A percentile compares a stretch with the other conserved stretches of the same genome.
Conservation (phyloP, 768 basidiomycete genomes). For the Floccularia luteovirens region DNA sequence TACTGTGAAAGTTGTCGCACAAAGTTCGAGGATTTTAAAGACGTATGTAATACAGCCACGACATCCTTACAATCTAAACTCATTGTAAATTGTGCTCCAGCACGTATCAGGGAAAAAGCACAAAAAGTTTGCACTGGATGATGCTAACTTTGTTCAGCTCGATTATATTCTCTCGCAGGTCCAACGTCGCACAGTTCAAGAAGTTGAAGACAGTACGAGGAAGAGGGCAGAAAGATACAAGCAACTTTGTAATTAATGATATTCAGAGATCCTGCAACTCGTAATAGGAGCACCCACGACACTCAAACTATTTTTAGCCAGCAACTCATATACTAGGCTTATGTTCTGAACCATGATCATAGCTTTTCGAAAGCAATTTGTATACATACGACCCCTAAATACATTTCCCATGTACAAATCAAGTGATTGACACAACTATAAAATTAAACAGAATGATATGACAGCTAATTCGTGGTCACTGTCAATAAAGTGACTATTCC, state of each 20-base stretch:
- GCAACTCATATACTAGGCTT: too few relatives aligned
- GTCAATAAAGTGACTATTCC: conserved; percentile 50
- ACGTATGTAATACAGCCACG: conserved; percentile 38
- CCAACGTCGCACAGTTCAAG: conserved; percentile 26
- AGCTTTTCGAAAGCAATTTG: too few relatives aligned
- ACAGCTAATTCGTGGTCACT: conserved; percentile 31
- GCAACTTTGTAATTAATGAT: conserved; percentile 6
- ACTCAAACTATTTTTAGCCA: too few relatives aligned
- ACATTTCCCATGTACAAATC: too few relatives aligned
- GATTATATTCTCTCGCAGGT: conserved; percentile 70
- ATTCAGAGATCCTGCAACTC: too few relatives aligned
- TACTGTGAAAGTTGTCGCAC: conserved; percentile 95
- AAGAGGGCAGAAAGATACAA: conserved; percentile 11
- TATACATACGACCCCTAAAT: too few relatives aligned
- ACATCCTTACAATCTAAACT: conserved; percentile 3
- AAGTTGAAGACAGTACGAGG: conserved; percentile 21
- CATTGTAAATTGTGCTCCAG: too few relatives aligned
- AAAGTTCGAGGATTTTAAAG: conserved; percentile 84
- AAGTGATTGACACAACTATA: too few relatives aligned
- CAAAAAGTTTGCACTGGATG: conserved; percentile 72
- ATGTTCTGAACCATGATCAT: too few relatives aligned
- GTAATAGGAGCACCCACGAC: too few relatives aligned
- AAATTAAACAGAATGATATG: too few relatives aligned
- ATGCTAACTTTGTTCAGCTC: conserved; percentile 70
- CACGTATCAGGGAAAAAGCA: conserved; percentile 71